A percentile compares a stretch with the other conserved stretches of the same genome.
Conservation (phyloP, 2,329 filamentous ascomycete species). For the Clonostachys rosea region DNA sequence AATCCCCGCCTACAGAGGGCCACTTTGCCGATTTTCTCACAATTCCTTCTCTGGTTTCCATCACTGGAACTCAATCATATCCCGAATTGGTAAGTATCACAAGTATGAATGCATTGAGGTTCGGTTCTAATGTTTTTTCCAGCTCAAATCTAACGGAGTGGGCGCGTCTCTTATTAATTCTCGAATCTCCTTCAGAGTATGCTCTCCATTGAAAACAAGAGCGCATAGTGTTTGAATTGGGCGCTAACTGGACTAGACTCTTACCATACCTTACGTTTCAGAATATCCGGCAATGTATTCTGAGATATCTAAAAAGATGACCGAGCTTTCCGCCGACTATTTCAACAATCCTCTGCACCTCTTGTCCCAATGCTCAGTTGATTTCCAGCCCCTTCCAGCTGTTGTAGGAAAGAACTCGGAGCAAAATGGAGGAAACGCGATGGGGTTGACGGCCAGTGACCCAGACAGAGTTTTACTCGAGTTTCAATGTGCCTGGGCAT, state of each 20-base stretch:
- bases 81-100: slow-evolving; percentile 16
- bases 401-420: slow-evolving; percentile 12
- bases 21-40: slow-evolving; percentile 22
- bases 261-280: slow-evolving; percentile 13
- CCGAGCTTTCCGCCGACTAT: slow-evolving; percentile 13
- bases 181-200: slow-evolving; percentile 11
- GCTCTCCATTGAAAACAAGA: background rate
- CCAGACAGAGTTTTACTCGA: slow-evolving; percentile 13
- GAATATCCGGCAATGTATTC: slow-evolving; percentile 19
- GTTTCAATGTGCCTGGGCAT: slow-evolving; percentile 14
- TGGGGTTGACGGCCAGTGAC: slow-evolving; percentile 12
- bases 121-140: background rate
- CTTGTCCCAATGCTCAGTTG: slow-evolving; percentile 16
- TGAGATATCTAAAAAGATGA: slow-evolving; percentile 21
- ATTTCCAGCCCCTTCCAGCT: slow-evolving; percentile 22
- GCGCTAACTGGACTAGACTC: slow-evolving; percentile 7
- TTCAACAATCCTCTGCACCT: slow-evolving; percentile 12
- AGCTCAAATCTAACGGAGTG: slow-evolving; percentile 9
- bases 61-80: slow-evolving; percentile 19
- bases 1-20: slow-evolving; percentile 15
- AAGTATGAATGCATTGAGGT: background rate
- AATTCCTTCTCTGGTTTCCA: slow-evolving; percentile 12
- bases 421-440: slow-evolving; percentile 14
- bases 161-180: slow-evolving; percentile 5
- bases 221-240: background rate